Evolutionary conservation across 345 rosid genomes (phyloP).

Genomic region (Eucalyptus albens): DNA sequence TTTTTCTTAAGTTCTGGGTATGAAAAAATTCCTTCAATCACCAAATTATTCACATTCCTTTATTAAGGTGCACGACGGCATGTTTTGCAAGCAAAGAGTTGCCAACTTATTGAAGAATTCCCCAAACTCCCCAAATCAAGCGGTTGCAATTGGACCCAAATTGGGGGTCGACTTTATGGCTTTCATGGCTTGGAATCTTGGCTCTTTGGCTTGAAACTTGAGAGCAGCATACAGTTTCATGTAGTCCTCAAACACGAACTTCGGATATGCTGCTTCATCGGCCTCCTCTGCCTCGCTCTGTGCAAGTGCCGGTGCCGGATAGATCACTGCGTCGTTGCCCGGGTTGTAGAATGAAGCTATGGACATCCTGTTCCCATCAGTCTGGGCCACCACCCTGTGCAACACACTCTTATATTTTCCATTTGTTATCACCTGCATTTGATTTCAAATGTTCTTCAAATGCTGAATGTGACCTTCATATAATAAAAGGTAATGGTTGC

Average conservation of each 20-base stretch:
- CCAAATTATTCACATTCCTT: too few relatives aligned
- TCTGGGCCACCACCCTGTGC: conserved; percentile 80
- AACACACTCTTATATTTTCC: conserved; percentile 89
- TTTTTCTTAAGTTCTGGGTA: too few relatives aligned
- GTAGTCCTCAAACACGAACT: conserved; percentile 85
- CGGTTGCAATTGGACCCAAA: conserved; percentile 17
- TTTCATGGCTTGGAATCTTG: conserved; percentile 93
- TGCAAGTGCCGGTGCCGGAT: conserved; percentile 64
- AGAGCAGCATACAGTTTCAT: conserved; percentile 71
- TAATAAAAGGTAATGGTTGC: too few relatives aligned
- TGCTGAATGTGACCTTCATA: background rate
- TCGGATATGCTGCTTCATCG: conserved; percentile 36
- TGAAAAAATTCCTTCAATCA: too few relatives aligned
- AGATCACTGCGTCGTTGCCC: conserved; percentile 72
- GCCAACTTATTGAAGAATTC: too few relatives aligned
- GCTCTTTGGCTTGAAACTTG: conserved; percentile 87
- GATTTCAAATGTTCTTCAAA: background rate
- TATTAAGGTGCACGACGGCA: too few relatives aligned
- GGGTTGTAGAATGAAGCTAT: conserved; percentile 94
- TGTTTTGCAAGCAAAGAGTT: too few relatives aligned
- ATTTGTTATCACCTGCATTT: conserved; percentile 64
- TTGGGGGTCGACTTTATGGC: conserved; percentile 10
- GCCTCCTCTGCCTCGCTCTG: conserved; percentile 31
- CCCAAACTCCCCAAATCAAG: too few relatives aligned
- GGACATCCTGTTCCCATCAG: conserved; percentile 74